Base-by-base conservation (phyloP, 2,329 filamentous ascomycete species). In the Beauveria bassiana region DNA sequence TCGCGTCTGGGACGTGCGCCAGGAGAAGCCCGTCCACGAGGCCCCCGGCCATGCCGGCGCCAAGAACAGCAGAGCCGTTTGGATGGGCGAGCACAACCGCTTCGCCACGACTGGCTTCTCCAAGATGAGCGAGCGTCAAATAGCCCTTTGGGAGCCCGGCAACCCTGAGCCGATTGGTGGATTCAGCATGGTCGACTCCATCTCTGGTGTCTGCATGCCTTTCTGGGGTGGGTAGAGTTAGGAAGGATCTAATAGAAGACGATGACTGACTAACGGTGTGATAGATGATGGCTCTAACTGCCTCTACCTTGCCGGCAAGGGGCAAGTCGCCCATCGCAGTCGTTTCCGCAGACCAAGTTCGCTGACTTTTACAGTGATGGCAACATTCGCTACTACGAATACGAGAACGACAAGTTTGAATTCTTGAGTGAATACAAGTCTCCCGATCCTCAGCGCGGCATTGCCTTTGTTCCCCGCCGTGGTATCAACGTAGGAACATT, bases 381-480 rank as follows among this genome's bases (percentile, higher is more conserved):
- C 71, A 99, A 99, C 77, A 99, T 99, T 72, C 93, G 95, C 66
- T 99, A 99, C 82, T 99, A 90, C 74, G 95, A 99, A 77, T 96
- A 96, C 71, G 90, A 96, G 73, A 96, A 98, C 77, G 93, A 98
- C 81, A 97, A 97, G 77, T 97, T 99, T 72, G 93, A 99, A 77
- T 96, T 90, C 76, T 80, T 99, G 60, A 96, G 92, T 65, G 93
- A 98, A 74, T 95, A 98, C 83, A 96, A 97, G 78, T 98, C 95
- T n/a, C 80, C 82, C 45, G 95, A 99, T 66, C 93, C 95, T 38
- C 95, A 99, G 78, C 86, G 95, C 72, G 95, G 95, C 69, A 83
- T 99, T 69, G 95, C 91, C 40, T 98, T 99, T 75, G 77, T 98
- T 72, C 95, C 95, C 59, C 93, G 96, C 77, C 90, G 95, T 65